Evolutionary conservation across 495 filamentous ascomycete species (phyloP).

Genomic region (Penicillium fimorum): DNA sequence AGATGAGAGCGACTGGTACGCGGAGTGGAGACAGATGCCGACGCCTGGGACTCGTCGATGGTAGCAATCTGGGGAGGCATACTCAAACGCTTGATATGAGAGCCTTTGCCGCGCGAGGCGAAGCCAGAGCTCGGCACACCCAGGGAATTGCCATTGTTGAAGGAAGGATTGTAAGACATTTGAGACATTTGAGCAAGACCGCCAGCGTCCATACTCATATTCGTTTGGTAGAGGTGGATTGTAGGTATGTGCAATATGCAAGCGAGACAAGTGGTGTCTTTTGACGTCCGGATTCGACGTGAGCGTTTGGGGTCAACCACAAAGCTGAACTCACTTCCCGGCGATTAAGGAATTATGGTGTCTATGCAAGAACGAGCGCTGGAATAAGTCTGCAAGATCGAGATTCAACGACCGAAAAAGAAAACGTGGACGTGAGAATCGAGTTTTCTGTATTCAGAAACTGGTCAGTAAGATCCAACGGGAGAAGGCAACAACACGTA

Average conservation of each 20-base stretch:
- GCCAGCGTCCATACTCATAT: conserved; percentile 92
- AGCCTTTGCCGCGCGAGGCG: conserved; percentile 76
- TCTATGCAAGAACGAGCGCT: conserved; percentile 21
- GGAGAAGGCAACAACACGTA: conserved; percentile 13
- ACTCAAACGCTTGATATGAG: conserved; percentile 81
- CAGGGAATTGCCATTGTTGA: conserved; percentile 61
- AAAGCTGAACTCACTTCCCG: conserved; percentile 26
- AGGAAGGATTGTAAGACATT: conserved; percentile 87
- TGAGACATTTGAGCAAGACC: conserved; percentile 99
- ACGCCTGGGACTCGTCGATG: conserved; percentile 64
- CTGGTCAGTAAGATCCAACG: conserved; percentile 15
- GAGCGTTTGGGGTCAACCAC: conserved; percentile 37
- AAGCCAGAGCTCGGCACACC: conserved; percentile 75
- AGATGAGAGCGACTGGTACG: conserved; percentile 93
- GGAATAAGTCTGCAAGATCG: conserved; percentile 17
- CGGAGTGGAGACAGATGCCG: conserved; percentile 61
- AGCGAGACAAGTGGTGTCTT: conserved; percentile 22
- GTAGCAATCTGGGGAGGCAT: conserved; percentile 60
- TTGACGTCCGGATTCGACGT: conserved; percentile 14
- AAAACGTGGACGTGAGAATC: conserved; percentile 15
- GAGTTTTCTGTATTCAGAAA: conserved; percentile 18
- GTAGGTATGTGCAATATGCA: conserved; percentile 39
- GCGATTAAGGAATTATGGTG: conserved; percentile 43
- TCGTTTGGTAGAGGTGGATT: conserved; percentile 27
- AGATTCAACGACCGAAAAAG: conserved; percentile 14